These are phyloP conservation scores for Endoconidiophora polonica DNA, from an alignment of 2,329 filamentous ascomycete genomes.

Conservation along the genomic window DNA sequence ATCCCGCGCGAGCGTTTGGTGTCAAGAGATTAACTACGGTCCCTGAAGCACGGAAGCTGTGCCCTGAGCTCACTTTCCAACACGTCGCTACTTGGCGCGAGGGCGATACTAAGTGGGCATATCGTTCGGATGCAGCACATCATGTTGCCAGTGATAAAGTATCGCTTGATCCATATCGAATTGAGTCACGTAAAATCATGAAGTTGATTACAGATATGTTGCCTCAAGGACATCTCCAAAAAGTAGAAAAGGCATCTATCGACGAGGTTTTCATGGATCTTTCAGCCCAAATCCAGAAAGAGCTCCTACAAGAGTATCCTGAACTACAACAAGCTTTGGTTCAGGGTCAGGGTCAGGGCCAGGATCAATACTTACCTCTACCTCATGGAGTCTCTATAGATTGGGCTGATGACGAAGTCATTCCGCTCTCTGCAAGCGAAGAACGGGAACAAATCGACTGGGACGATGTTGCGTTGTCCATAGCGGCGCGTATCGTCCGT, in stretches of 20 bases:
- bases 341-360: constrained; percentile 42
- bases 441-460: constrained; percentile 80
- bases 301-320: constrained; percentile 60
- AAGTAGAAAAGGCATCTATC: constrained; percentile 82
- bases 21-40: constrained; percentile 66
- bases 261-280: constrained; percentile 94
- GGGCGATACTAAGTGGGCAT: constrained; percentile 82
- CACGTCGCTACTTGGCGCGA: constrained; percentile 93
- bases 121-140: constrained; percentile 62
- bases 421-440: constrained; percentile 59
- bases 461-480: constrained; percentile 79
- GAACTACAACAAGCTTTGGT: constrained; percentile 32
- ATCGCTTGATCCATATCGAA: constrained; percentile 77
- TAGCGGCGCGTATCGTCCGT: constrained; percentile 79
- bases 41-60: constrained; percentile 69
- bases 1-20: constrained; percentile 67
- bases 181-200: constrained; percentile 70
- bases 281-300: constrained; percentile 63
- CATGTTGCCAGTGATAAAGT: constrained; percentile 85
- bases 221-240: constrained; percentile 48
- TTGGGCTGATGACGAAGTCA: constrained; percentile 68
- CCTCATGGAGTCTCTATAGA: constrained; percentile 55
- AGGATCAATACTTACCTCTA: constrained; percentile 51
- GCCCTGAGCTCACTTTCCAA: constrained; percentile 68
- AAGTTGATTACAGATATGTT: constrained; percentile 59